Evolutionary conservation across 345 rosid genomes (phyloP).

Genomic region (Salix dunnii): DNA sequence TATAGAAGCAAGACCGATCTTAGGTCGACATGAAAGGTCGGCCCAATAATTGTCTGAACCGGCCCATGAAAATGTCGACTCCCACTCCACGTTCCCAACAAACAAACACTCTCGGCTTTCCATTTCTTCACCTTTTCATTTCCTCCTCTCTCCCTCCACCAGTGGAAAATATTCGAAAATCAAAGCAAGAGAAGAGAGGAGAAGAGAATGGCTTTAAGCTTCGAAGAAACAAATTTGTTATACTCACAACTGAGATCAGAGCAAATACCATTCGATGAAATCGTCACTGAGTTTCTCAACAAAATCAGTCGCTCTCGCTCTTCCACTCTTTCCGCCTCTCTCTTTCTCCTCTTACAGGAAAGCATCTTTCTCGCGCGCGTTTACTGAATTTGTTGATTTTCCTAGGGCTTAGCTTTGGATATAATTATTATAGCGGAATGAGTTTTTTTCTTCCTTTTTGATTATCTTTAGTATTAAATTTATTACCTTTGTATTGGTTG

Average conservation of each 20-base stretch:
- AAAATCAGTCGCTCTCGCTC: conserved; percentile 38
- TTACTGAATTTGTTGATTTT: background rate
- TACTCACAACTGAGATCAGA: conserved; percentile 49
- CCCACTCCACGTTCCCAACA: background rate
- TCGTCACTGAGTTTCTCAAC: conserved; percentile 55
- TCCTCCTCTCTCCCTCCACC: background rate
- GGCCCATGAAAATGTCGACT: background rate
- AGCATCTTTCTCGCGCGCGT: background rate
- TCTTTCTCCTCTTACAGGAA: conserved; percentile 56
- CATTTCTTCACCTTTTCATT: background rate
- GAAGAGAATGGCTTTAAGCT: conserved; percentile 33
- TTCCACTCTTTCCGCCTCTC: conserved; percentile 56
- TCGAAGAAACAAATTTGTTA: conserved; percentile 49
- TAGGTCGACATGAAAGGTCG: background rate
- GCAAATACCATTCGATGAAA: conserved; percentile 48
- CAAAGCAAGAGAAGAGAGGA: background rate
- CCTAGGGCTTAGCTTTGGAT: background rate
- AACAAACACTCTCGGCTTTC: background rate
- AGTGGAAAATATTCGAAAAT: background rate
- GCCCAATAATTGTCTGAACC: background rate
- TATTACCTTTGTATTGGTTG: background rate
- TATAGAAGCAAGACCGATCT: background rate
- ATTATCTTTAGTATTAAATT: background rate
- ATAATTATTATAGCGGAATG: background rate
- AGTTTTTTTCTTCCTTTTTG: background rate